Conservation (phyloP, 306 rosid species). For the Dryas octopetala region DNA sequence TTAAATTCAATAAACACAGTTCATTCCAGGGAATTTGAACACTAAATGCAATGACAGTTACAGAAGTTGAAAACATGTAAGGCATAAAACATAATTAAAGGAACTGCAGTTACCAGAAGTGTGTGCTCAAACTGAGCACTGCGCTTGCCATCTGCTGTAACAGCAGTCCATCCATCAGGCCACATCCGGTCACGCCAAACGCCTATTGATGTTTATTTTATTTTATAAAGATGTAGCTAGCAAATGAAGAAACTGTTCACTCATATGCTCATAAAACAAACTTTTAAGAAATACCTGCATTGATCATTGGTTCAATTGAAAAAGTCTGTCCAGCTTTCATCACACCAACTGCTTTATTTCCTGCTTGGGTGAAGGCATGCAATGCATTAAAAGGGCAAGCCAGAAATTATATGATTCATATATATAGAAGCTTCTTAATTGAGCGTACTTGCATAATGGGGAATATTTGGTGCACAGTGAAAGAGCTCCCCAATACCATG, state of each 20-base stretch:
- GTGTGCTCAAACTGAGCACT: slow-evolving; percentile 99
- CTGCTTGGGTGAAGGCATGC: slow-evolving; percentile 56
- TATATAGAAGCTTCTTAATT: neutral
- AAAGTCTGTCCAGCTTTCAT: slow-evolving; percentile 97
- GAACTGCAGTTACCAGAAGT: slow-evolving; percentile 59
- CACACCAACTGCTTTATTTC: slow-evolving; percentile 95
- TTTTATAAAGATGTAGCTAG: slow-evolving; percentile 5
- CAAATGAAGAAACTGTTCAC: neutral
- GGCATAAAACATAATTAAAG: neutral
- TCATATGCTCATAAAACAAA: neutral
- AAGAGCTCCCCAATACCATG: slow-evolving; percentile 99
- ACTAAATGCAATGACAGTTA: neutral
- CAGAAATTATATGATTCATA: neutral
- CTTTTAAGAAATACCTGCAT: slow-evolving; percentile 55
- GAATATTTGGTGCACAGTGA: slow-evolving; percentile 95
- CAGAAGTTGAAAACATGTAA: neutral
- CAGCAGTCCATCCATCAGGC: slow-evolving; percentile 98
- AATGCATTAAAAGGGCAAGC: neutral
- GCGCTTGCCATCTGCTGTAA: slow-evolving; percentile 78
- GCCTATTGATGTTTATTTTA: slow-evolving; percentile 39
- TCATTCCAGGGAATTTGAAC: neutral
- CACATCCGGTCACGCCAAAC: slow-evolving; percentile 95
- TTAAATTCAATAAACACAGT: neutral
- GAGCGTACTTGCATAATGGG: slow-evolving; percentile 78
- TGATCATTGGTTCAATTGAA: slow-evolving; percentile 96